phyloP scores from a whole-genome alignment of 228 moss, liverwort and hornwort genomes.

The Sphagnum magellanicum region DNA sequence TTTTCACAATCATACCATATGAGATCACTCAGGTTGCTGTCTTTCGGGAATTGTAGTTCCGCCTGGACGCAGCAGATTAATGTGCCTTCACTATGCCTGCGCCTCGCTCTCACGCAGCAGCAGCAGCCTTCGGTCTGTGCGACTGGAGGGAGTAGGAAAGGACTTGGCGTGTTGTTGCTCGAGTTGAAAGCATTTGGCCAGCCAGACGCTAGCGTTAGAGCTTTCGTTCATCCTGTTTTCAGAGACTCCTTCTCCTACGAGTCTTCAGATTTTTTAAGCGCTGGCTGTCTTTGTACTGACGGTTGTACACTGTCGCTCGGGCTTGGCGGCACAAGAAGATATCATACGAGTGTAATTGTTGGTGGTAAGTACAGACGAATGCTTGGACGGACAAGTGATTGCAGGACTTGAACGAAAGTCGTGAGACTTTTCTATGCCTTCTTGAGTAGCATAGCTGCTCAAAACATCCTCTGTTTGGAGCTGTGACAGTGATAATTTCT shows the following conservation, averaged over 20 bases:
- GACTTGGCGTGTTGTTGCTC: constrained; percentile 2
- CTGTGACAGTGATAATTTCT: no score
- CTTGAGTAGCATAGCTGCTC: no score
- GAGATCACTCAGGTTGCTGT: constrained; percentile 46
- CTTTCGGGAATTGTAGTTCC: constrained; percentile 30
- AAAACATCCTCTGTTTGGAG: no score
- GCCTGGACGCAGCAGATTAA: constrained; percentile 34
- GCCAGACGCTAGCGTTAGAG: constrained; percentile 3
- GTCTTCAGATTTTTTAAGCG: constrained; percentile 7
- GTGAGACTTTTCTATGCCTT: no score
- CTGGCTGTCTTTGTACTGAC: constrained; percentile 10
- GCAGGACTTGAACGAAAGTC: no score
- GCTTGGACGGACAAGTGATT: no score
- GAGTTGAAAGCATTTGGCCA: constrained; percentile 6
- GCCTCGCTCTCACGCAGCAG: constrained; percentile 12
- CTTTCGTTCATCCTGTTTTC: neutral
- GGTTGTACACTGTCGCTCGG: no score
- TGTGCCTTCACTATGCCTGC: constrained; percentile 9
- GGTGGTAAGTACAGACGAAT: no score
- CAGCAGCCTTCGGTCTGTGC: constrained; percentile 12
- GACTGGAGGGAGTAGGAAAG: constrained; percentile 14
- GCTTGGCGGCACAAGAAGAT: no score
- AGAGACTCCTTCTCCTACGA: constrained; percentile 9
- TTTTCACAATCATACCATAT: constrained; percentile 11
- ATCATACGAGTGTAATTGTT: no score